Evolutionary conservation across 768 basidiomycete genomes (phyloP).

Genomic region (Lactarius quietus): DNA sequence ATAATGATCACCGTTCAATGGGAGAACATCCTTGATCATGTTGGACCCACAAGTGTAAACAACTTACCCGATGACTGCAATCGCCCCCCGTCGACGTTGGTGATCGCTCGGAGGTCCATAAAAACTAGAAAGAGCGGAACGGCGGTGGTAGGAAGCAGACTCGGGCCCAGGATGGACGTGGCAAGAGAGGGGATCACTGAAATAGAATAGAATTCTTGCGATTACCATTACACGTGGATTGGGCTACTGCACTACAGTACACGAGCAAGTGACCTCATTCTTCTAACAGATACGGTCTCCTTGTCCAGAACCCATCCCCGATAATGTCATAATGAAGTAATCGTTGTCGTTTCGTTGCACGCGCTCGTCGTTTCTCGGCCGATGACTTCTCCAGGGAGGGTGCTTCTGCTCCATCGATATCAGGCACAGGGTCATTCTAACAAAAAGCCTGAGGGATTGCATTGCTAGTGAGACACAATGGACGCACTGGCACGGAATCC

Average conservation of each 20-base stretch:
- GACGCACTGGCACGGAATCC: neutral
- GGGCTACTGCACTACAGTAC: neutral
- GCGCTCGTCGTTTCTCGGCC: neutral
- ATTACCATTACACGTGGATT: neutral
- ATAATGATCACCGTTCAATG: neutral
- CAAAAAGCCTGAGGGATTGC: neutral
- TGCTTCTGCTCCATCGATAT: neutral
- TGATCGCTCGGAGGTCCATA: conserved; percentile 23
- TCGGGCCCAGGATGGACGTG: conserved; percentile 7
- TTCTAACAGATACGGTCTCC: conserved; percentile 50
- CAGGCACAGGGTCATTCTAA: neutral
- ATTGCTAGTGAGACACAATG: neutral
- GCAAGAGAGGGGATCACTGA: neutral
- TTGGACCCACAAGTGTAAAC: conserved; percentile 27
- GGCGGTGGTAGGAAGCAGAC: neutral
- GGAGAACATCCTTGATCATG: neutral
- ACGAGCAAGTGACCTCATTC: conserved; percentile 29
- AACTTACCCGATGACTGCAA: conserved; percentile 20
- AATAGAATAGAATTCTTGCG: neutral
- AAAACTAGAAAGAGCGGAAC: neutral
- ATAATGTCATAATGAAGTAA: conserved; percentile 84
- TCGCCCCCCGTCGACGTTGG: conserved; percentile 18
- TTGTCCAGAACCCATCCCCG: conserved; percentile 73
- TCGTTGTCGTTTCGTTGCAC: conserved; percentile 27
- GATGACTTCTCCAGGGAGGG: neutral